Evolutionary conservation across 495 filamentous ascomycete species (phyloP), one percentile per base, ranked within the genome.

Genomic region (Cercophora scortea): DNA sequence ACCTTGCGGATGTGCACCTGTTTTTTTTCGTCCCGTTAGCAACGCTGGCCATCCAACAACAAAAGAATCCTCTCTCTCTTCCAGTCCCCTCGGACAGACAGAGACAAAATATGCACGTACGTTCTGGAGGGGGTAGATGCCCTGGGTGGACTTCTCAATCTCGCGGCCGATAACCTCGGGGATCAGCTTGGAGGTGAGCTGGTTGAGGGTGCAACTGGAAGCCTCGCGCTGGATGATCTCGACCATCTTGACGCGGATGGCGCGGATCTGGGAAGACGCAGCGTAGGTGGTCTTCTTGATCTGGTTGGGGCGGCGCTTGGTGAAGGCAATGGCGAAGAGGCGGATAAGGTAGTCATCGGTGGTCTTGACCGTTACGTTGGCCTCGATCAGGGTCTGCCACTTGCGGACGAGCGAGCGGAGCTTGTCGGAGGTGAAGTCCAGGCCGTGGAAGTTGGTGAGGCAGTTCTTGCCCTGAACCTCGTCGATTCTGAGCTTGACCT

Each of bases 231-330:
- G 83, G 70, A 98, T 96, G 75, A 98, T 97, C 79, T 97, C 93
- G 45, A 84, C 85, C 93, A 98, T 98, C 89, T 97, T 97, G 82
- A 91, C 92, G 74, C 93, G 85, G 71, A 98, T 98, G 59, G 86
- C 82, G 53, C 94, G 84, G 71, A 97, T 96, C 75, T 98, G 93
- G 52, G 92, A 96, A 61, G 88, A 87, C 53, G 84, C 82, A 54
- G 93, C 93, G 70, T 98, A 98, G 64, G 94, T 97, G 61, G 93
- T 98, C 85, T 96, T 97, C 87, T 96, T 96, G 79, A 98, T 90
- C 79, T 98, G 93, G 79, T 98, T 98, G 57, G 90, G 90, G 63
- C 93, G 82, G 70, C 88, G 80, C 87, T 96, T 97, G 71, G 93
- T 98, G 82, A 98, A 98, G 58, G 93, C 93, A 64, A 98, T 97